These are phyloP conservation scores for Kockovaella imperatae DNA, from an alignment of 768 basidiomycete genomes.

Conservation along the genomic window DNA sequence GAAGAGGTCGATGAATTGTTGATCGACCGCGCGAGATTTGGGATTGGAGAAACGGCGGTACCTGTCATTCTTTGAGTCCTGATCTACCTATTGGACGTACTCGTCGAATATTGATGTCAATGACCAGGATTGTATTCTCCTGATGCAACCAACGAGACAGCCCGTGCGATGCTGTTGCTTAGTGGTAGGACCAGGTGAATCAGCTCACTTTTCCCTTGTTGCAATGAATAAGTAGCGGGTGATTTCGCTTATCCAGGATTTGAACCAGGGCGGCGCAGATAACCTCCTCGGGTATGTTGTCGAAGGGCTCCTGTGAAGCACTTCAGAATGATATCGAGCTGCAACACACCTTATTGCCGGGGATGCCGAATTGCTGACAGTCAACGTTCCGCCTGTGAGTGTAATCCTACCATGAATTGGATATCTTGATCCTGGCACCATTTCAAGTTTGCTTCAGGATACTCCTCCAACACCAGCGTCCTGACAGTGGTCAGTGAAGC, in stretches of 20 bases:
- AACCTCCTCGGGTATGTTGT: slow-evolving; percentile 45
- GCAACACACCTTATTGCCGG: slow-evolving; percentile 44
- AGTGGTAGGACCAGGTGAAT: not conserved
- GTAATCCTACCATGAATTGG: slow-evolving; percentile 36
- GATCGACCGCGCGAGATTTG: slow-evolving; percentile 46
- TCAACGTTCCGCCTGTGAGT: not conserved
- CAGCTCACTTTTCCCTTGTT: slow-evolving; percentile 48
- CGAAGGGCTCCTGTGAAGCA: slow-evolving; percentile 29
- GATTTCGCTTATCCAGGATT: slow-evolving; percentile 45
- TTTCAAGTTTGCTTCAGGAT: slow-evolving; percentile 45
- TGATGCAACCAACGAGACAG: slow-evolving; percentile 46
- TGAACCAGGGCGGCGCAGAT: slow-evolving; percentile 44
- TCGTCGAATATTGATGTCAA: slow-evolving; percentile 43
- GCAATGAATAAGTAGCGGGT: slow-evolving; percentile 47
- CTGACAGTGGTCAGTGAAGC: slow-evolving; percentile 9
- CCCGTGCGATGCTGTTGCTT: slow-evolving; percentile 46
- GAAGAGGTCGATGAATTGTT: slow-evolving; percentile 47
- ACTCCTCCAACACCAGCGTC: slow-evolving; percentile 45
- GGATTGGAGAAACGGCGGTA: slow-evolving; percentile 45
- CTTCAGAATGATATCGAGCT: not conserved
- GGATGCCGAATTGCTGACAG: slow-evolving; percentile 45
- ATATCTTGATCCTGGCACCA: slow-evolving; percentile 45
- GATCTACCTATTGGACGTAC: slow-evolving; percentile 6
- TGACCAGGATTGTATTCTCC: slow-evolving; percentile 45
- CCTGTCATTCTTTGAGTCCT: slow-evolving; percentile 20